Base-by-base conservation (phyloP, 2,329 filamentous ascomycete species). In the Botryotinia narcissicola region DNA sequence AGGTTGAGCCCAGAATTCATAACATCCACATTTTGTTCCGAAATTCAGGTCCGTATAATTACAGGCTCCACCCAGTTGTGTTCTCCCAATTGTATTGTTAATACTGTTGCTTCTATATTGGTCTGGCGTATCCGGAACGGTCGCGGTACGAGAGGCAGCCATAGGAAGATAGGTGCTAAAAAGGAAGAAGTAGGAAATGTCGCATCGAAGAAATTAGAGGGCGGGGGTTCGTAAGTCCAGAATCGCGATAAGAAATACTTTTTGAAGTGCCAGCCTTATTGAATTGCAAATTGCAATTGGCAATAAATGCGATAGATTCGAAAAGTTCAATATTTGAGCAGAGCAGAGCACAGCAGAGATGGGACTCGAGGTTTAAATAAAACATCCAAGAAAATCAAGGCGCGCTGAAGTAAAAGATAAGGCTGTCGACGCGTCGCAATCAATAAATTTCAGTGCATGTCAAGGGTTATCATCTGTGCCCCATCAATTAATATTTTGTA, bases 1-100 rank as follows among this genome's bases (percentile, higher is more conserved):
- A n/a, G 81, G 79, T 84, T 84, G 81, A 75, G 79, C 78, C 85
- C 86, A 88, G 77, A 88, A 89, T 70, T 86, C 83, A 73, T 83
- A 82, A 80, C 87, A 89, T 62, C 86, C 86, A 80, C 87, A 89
- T 44, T 77, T 80, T 48, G 83, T 82, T 59, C 85, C 84, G 57
- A 79, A 76, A 66, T 79, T 83, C 74, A 85, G 78, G 75, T 87
- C 84, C 77, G 84, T 85, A 79, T 83, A 86, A 78, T 86, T 86
- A 82, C 87, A 89, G 48, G 83, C 81, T 64, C 87, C 87, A 76
- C 80, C 83, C n/a, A 87, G 87, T 64, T 80, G 73, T 59, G 73
- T 78, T 35, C 48, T 72, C 57, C 74, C 76, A 73, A 73, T 75
- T 57, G 71, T 46, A 66, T 76, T 68, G 40, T 76, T 76, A 74